Conservation (phyloP, 768 basidiomycete species). For the Amanita polypyramis region DNA sequence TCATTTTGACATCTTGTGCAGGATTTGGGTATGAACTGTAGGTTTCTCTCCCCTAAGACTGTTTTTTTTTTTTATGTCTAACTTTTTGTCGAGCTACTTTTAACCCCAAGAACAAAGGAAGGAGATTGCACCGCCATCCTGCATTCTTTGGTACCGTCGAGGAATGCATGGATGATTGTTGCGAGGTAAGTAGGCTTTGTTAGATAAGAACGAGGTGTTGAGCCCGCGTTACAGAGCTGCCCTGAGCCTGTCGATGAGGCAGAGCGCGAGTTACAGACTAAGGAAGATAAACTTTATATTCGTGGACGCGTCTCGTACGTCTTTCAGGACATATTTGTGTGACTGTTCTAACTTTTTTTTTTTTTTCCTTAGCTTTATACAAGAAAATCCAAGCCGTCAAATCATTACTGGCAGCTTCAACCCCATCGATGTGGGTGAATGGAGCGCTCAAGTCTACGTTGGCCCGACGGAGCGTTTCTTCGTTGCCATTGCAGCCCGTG, state of each 20-base stretch:
- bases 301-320: conserved; percentile 42
- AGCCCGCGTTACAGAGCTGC: conserved; percentile 28
- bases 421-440: conserved; percentile 58
- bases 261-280: conserved; percentile 37
- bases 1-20: neutral
- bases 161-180: conserved; percentile 43
- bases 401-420: conserved; percentile 54
- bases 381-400: conserved; percentile 53
- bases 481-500: conserved; percentile 35
- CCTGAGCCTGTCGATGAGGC: conserved; percentile 46
- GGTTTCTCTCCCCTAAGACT: neutral
- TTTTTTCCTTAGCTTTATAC: conserved; percentile 34
- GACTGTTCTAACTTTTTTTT: neutral
- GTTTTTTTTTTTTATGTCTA: neutral
- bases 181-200: conserved; percentile 30
- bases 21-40: conserved; percentile 9
- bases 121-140: conserved; percentile 6
- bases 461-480: conserved; percentile 45
- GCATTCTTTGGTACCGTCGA: conserved; percentile 5
- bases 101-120: conserved; percentile 9
- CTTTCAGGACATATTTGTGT: neutral
- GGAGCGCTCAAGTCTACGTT: conserved; percentile 53
- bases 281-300: conserved; percentile 44
- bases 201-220: neutral
- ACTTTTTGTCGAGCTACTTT: conserved; percentile 3